phyloP scores from a whole-genome alignment of 2,329 filamentous ascomycete genomes.

The Colletotrichum sidae region DNA sequence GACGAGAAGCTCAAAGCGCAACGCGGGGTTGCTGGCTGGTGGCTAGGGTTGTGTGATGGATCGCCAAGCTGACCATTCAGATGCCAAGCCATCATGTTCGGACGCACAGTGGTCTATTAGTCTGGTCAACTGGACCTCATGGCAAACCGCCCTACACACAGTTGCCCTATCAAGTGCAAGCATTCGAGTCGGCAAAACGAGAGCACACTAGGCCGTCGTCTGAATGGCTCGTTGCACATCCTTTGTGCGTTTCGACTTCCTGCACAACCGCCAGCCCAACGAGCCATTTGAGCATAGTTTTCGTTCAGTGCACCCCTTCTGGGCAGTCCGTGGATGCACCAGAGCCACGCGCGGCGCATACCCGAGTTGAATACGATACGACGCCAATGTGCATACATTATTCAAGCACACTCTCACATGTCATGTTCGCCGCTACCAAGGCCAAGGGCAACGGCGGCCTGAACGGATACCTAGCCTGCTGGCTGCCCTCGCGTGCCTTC shows the following conservation, averaged over 20 bases:
- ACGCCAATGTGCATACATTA: slow-evolving; percentile 36
- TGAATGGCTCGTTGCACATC: slow-evolving; percentile 34
- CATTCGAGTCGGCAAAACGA: slow-evolving; percentile 8
- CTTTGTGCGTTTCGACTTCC: slow-evolving; percentile 37
- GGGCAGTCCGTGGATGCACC: slow-evolving; percentile 1
- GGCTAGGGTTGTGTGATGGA: slow-evolving; percentile 13
- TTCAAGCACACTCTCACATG: slow-evolving; percentile 24
- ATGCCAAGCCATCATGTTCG: slow-evolving; percentile 22
- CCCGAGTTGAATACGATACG: slow-evolving; percentile 23
- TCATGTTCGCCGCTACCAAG: slow-evolving; percentile 35
- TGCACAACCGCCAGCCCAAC: slow-evolving; percentile 33
- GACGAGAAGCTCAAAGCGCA: slow-evolving; percentile 26
- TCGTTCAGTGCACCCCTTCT: too few species aligned
- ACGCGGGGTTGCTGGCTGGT: slow-evolving; percentile 32
- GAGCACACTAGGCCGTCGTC: slow-evolving; percentile 12
- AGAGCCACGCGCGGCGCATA: slow-evolving; percentile 15
- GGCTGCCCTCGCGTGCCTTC: slow-evolving; percentile 30
- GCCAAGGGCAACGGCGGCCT: slow-evolving; percentile 15
- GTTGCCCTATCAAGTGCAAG: slow-evolving; percentile 19
- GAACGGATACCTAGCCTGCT: slow-evolving; percentile 1
- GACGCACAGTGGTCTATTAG: slow-evolving; percentile 22
- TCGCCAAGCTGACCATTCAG: slow-evolving; percentile 18
- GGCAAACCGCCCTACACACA: slow-evolving; percentile 14
- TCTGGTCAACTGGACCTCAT: slow-evolving; percentile 16
- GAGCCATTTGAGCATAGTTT: slow-evolving; percentile 3